Evolutionary conservation across 306 rosid species (phyloP).

Genomic region (Hippophae gyantsensis): DNA sequence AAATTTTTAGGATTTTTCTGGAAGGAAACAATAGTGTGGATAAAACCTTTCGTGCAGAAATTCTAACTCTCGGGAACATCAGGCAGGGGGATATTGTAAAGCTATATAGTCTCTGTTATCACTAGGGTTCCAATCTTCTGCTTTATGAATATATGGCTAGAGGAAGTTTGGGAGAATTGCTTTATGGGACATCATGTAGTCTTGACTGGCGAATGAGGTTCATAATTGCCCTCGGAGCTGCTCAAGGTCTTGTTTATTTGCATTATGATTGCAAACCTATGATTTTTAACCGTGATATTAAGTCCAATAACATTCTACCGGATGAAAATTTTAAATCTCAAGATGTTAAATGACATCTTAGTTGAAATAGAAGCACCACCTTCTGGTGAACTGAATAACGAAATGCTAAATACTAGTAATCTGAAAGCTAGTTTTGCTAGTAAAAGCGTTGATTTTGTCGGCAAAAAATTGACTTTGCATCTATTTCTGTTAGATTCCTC

Average conservation of each 20-base stretch:
- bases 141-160: conserved; percentile 75
- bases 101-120: conserved; percentile 56
- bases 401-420: too few relatives aligned
- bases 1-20: too few relatives aligned
- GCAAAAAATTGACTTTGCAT: too few relatives aligned
- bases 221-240: conserved; percentile 72
- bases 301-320: conserved; percentile 76
- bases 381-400: too few relatives aligned
- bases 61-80: conserved; percentile 59
- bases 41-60: conserved; percentile 62
- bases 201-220: conserved; percentile 74
- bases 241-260: conserved; percentile 80
- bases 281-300: conserved; percentile 77
- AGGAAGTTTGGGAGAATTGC: conserved; percentile 78
- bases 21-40: conserved; percentile 52
- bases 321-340: conserved; percentile 72
- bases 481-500: too few relatives aligned
- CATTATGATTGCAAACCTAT: conserved; percentile 80
- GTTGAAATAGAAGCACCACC: too few relatives aligned
- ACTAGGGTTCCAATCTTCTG: conserved; percentile 66
- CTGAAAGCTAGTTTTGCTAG: too few relatives aligned
- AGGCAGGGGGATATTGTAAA: conserved; percentile 76
- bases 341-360: too few relatives aligned
- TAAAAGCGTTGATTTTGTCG: too few relatives aligned
- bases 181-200: conserved; percentile 44